Evolutionary conservation across 2,329 filamentous ascomycete genomes (phyloP), one percentile per base, ranked within the genome.

Genomic region (Dactylellina sp.): DNA sequence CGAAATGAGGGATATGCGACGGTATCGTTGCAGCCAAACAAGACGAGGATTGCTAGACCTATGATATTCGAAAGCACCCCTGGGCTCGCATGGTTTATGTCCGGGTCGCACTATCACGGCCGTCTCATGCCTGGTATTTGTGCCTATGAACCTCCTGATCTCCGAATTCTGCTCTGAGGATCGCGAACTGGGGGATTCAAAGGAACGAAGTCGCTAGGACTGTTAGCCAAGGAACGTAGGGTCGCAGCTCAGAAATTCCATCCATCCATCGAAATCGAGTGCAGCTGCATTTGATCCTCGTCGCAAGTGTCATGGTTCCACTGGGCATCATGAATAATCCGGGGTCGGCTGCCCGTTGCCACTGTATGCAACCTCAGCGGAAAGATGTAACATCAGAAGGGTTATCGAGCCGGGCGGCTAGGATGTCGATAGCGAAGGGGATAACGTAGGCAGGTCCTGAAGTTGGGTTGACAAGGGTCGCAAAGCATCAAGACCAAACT

Each of bases 341-440:
- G 55, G 35, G 53, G 53, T 52, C 50, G 50, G 32, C 62, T 52
- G 22, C 52, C 52, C 62, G 52, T 50, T 50, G 52, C 28, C 39
- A 56, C 11, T 44, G n/a, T 56, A 59, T 66, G 62, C 52, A 66
- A 66, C 62, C 22, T 66, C 7, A 35, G 56, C 64, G 64, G 64
- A 28, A 61, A 70, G 64, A 70, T 61, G 64, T 70, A 60, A 70
- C 64, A 59, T 59, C 35, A 42, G 25, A 32, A 52, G 40, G 14
- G 40, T 28, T 20, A 32, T 28, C 47, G 60, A 53, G 28, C 42
- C 49, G 28, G 39, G 37, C 42, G 37, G 5, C 22, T n/a, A 28
- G 50, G 50, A 24, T 39, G n/a, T 20, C 24, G 37, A 63, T 28
- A 46, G 20, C 52, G 16, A 56, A 16, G 32, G 18, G 9, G 35